Evolutionary conservation across 2,329 filamentous ascomycete genomes (phyloP).

Genomic region (Hypoxylon sp.): DNA sequence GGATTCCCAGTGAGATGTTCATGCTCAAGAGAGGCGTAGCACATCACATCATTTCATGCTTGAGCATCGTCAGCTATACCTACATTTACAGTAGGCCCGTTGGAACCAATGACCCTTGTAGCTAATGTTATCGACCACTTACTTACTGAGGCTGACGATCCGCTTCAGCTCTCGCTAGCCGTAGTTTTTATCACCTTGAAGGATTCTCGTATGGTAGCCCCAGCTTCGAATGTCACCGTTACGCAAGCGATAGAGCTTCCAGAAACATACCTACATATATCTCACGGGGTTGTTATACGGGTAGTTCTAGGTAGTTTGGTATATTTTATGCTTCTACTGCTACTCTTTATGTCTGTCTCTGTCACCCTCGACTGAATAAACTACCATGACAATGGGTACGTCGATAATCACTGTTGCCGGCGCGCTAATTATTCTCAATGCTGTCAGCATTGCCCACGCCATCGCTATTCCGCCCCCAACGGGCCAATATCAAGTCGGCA

Average conservation of each 20-base stretch:
- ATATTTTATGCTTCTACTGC: neutral
- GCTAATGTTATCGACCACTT: neutral
- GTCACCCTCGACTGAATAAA: too few species aligned
- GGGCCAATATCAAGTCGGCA: conserved; percentile 41
- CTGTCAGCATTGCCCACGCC: neutral
- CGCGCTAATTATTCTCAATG: neutral
- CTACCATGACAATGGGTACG: too few species aligned
- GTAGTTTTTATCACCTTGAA: neutral
- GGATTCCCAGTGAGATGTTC: too few species aligned
- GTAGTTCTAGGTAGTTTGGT: neutral
- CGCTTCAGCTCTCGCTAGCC: too few species aligned
- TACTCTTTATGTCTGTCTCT: neutral
- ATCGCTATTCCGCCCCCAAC: conserved; percentile 33
- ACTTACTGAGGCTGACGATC: too few species aligned
- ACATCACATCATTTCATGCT: neutral
- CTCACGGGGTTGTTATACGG: too few species aligned
- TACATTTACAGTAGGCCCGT: neutral
- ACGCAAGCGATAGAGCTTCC: neutral
- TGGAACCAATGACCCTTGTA: neutral
- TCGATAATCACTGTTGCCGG: neutral
- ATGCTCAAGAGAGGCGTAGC: neutral
- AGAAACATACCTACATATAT: neutral
- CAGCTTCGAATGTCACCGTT: neutral
- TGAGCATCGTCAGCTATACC: too few species aligned
- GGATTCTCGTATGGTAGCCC: neutral